Percentiles rank a stretch among this genome's conserved stretches.
Conservation (phyloP, 2,329 filamentous ascomycete genomes). For the Aspergillus vadensis region DNA sequence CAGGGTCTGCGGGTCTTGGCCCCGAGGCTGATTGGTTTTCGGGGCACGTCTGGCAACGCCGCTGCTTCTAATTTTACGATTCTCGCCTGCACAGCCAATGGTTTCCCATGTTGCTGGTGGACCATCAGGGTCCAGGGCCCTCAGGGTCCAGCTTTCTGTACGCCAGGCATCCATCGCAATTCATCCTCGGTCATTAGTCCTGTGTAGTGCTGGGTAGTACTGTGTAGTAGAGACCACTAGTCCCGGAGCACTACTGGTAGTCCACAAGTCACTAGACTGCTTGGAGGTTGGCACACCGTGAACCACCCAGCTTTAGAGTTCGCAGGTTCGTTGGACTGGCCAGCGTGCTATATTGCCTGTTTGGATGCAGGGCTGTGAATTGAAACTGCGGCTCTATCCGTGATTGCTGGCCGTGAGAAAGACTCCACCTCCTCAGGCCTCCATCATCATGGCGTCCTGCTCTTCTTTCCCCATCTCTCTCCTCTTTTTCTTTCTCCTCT, state of each 20-base stretch:
- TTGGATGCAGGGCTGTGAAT: background rate
- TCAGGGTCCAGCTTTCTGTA: background rate
- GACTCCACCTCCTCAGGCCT: background rate
- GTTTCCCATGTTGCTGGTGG: background rate
- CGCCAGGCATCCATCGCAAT: too few species aligned
- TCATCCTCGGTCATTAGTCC: background rate
- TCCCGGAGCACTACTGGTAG: too few species aligned
- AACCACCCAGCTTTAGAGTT: background rate
- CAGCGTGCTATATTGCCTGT: too few species aligned
- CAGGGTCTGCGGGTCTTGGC: background rate
- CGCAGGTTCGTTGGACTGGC: background rate
- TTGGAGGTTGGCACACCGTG: background rate
- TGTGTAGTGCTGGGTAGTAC: too few species aligned
- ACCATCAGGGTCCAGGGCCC: background rate
- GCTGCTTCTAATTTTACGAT: background rate
- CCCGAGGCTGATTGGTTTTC: too few species aligned
- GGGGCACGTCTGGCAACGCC: background rate
- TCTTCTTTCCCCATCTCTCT: background rate
- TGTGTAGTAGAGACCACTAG: background rate
- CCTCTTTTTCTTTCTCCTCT: background rate
- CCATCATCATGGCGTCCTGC: conserved; percentile 5
- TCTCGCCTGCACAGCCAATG: background rate
- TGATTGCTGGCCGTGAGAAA: background rate
- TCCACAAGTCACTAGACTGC: background rate
- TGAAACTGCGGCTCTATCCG: conserved; percentile 1